Base-by-base conservation (phyloP, 768 basidiomycete genomes). In the Leccinum ochraceum region DNA sequence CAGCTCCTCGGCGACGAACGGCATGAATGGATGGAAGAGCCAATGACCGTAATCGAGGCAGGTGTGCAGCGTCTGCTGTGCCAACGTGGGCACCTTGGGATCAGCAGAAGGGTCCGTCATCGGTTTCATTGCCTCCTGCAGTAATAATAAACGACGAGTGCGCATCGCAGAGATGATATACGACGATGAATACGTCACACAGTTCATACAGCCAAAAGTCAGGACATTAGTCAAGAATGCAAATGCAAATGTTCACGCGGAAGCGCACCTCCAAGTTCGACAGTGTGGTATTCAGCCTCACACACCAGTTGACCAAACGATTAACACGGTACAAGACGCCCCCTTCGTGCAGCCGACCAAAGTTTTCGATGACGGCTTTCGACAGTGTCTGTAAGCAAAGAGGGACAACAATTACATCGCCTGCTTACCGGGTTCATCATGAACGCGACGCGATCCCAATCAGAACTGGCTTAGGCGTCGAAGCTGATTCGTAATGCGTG, bases 131-230 rank as follows among this genome's bases (percentile, higher is more conserved):
- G 22, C 22, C 22, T 22, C 22, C 22, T 22, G 22, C 22, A 22
- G 22, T 22, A 22, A 22, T 26, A 17, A 56, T 60, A 20, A 44
- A 37, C 26, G 2, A 2, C 22, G n/a, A 22, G 46, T 36, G 36
- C 24, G 1, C 34, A 17, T 54, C 6, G 26, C 36, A 30, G 14
- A 1, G n/a, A 61, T 22, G 14, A 11, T 71, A 46, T 46, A 74
- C 91, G 63, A 95, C 94, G 65, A 99, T 98, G 78, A 95, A 99
- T 24, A 99, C 95, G 71, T 99, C 97, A 71, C 97, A 98, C n/a
- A 98, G 80, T 75, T 99, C 96, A 72, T 98, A 95, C 48, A 99
- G 76, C 95, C 96, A 99, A 80, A 97, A 98, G 67, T 92, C 92
- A 77, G 9, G 34, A 53, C 8, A 22, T 28, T 6, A 34, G 36